Conservation (phyloP, 108 stramenopile genomes). For the Conticribra weissflogii region DNA sequence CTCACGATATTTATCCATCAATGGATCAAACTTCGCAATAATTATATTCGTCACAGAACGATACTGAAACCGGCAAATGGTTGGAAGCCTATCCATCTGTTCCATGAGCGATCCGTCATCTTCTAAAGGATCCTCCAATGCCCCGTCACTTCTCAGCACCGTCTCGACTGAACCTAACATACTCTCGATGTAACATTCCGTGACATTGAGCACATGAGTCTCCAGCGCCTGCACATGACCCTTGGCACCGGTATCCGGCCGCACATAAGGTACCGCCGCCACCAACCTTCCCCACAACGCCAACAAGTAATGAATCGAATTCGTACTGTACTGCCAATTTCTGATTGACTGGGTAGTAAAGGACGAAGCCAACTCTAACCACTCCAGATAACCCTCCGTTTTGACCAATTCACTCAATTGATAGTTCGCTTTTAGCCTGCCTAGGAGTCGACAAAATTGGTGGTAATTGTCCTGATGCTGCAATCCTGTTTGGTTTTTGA, state of each 20-base stretch:
- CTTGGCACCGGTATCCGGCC: constrained; percentile 87
- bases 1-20: constrained; percentile 85
- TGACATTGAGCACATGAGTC: constrained; percentile 88
- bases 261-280: constrained; percentile 97
- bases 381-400: constrained; percentile 92
- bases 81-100: constrained; percentile 94
- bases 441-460: constrained; percentile 96
- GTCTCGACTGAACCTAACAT: constrained; percentile 95
- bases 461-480: constrained; percentile 97
- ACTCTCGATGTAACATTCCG: constrained; percentile 91
- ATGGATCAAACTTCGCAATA: constrained; percentile 88
- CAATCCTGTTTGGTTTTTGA: constrained; percentile 91
- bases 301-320: constrained; percentile 96
- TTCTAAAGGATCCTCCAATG: constrained; percentile 92
- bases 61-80: constrained; percentile 95
- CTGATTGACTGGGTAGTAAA: constrained; percentile 94
- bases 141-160: constrained; percentile 85
- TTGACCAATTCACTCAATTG: constrained; percentile 96
- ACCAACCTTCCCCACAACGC: constrained; percentile 96
- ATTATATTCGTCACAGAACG: constrained; percentile 79
- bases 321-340: constrained; percentile 96
- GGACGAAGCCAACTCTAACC: constrained; percentile 89
- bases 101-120: constrained; percentile 95
- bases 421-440: constrained; percentile 96
- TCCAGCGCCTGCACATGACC: constrained; percentile 89